A percentile compares a stretch with the other conserved stretches of the same genome.
These are phyloP conservation scores for Dendrobium officinale DNA, from an alignment of 106 monocot species.

Conservation along the genomic window DNA sequence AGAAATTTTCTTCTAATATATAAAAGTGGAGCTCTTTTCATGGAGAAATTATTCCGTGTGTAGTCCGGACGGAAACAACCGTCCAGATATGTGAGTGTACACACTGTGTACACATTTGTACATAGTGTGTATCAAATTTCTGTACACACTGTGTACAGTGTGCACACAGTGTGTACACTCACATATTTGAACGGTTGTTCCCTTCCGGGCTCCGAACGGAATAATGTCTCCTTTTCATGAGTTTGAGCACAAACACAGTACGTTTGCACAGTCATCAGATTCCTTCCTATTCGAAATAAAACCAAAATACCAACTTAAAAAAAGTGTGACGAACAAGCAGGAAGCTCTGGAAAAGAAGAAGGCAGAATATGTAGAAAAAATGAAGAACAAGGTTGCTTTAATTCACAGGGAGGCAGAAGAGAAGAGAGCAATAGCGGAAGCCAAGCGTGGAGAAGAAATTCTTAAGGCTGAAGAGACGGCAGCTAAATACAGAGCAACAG, in stretches of 20 bases:
- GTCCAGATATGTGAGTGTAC: too few relatives aligned
- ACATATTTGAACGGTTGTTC: too few relatives aligned
- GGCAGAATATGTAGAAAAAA: constrained; percentile 65
- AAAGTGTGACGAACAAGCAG: constrained; percentile 14
- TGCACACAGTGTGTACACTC: too few relatives aligned
- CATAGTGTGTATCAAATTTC: too few relatives aligned
- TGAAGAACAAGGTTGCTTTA: constrained; percentile 64
- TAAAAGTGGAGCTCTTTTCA: not conserved
- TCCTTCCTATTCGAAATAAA: not conserved
- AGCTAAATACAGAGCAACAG: constrained; percentile 53
- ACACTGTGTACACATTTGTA: too few relatives aligned
- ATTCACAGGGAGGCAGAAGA: constrained; percentile 80
- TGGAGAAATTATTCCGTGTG: not conserved
- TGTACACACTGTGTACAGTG: too few relatives aligned
- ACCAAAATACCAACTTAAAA: too few relatives aligned
- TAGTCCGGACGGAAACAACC: too few relatives aligned
- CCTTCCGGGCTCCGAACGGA: not conserved
- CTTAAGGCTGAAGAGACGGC: constrained; percentile 66
- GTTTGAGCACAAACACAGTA: not conserved
- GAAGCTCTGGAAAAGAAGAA: constrained; percentile 77
- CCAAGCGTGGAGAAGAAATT: constrained; percentile 50
- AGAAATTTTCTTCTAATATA: not conserved
- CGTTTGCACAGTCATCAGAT: not conserved
- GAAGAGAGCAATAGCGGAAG: constrained; percentile 59
- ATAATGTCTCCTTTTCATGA: not conserved